phyloP scores from a whole-genome alignment of 176 grass and related monocot genomes.

The Triticum turgidum region DNA sequence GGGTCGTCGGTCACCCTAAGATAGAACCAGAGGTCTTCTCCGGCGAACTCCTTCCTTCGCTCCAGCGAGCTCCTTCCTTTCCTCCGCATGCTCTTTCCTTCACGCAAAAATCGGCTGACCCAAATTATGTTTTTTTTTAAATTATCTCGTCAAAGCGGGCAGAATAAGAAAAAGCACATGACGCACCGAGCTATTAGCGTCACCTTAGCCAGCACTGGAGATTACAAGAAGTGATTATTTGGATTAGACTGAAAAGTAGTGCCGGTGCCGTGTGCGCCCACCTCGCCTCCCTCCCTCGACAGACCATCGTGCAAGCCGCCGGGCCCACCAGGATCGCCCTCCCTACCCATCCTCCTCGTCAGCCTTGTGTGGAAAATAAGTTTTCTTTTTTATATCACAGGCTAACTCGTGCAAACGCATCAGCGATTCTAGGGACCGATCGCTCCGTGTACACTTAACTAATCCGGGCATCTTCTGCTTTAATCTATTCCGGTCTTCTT shows the following conservation, averaged over 20 bases:
- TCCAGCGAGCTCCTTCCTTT: too few species aligned
- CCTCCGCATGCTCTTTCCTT: too few species aligned
- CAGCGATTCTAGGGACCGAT: neutral
- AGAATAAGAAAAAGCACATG: neutral
- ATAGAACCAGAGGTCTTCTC: too few species aligned
- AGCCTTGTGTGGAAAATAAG: neutral
- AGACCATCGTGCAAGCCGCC: neutral
- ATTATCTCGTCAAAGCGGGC: too few species aligned
- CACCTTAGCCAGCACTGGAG: neutral
- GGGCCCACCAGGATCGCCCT: neutral
- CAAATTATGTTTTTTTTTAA: too few species aligned
- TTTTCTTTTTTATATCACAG: neutral
- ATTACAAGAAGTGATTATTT: neutral
- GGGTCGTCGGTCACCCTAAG: too few species aligned
- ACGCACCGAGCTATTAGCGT: neutral
- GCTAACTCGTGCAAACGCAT: neutral
- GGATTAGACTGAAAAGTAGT: neutral
- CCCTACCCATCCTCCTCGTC: conserved; percentile 5
- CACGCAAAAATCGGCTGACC: too few species aligned
- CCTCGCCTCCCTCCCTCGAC: neutral
- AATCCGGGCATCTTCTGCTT: neutral
- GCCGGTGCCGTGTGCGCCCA: neutral
- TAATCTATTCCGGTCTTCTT: neutral
- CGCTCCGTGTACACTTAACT: neutral
- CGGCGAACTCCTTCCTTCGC: too few species aligned